Conservation (phyloP, 2,329 filamentous ascomycete genomes). For the Coniochaeta ligniaria region DNA sequence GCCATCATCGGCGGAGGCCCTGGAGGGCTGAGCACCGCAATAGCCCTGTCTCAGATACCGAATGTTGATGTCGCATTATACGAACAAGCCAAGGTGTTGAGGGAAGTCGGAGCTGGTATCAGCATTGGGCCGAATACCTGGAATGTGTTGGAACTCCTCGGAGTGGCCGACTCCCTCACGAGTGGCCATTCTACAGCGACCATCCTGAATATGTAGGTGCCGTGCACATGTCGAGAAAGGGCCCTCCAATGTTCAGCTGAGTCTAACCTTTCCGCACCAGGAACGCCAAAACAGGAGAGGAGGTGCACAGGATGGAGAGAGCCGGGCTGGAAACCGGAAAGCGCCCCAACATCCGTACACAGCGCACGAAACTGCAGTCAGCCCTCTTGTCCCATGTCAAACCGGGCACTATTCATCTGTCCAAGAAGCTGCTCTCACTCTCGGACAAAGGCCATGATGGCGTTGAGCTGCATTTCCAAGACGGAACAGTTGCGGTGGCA, state of each 20-base stretch:
- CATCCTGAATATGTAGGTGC: background rate
- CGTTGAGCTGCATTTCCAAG: slow-evolving; percentile 35
- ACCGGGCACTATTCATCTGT: slow-evolving; percentile 31
- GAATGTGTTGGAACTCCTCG: slow-evolving; percentile 37
- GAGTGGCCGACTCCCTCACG: slow-evolving; percentile 23
- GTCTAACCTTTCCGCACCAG: background rate
- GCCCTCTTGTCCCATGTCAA: slow-evolving; percentile 36
- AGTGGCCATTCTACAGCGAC: background rate
- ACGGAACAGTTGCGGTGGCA: slow-evolving; percentile 27
- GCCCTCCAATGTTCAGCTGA: background rate
- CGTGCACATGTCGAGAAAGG: background rate
- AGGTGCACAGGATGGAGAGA: background rate
- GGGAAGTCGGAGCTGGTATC: slow-evolving; percentile 40
- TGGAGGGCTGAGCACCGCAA: slow-evolving; percentile 29
- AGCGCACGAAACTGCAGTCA: slow-evolving; percentile 32
- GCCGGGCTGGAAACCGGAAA: background rate
- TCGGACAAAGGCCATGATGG: slow-evolving; percentile 21
- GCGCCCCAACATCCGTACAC: background rate
- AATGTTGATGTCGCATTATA: slow-evolving; percentile 34
- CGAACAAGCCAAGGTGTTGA: slow-evolving; percentile 34
- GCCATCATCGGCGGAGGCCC: slow-evolving; percentile 7
- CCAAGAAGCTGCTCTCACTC: slow-evolving; percentile 32
- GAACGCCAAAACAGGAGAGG: background rate
- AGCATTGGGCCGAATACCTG: slow-evolving; percentile 37
- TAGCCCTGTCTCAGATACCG: slow-evolving; percentile 32